Conservation (phyloP, 768 basidiomycete genomes). For the Rhodotorula taiwanensis region DNA sequence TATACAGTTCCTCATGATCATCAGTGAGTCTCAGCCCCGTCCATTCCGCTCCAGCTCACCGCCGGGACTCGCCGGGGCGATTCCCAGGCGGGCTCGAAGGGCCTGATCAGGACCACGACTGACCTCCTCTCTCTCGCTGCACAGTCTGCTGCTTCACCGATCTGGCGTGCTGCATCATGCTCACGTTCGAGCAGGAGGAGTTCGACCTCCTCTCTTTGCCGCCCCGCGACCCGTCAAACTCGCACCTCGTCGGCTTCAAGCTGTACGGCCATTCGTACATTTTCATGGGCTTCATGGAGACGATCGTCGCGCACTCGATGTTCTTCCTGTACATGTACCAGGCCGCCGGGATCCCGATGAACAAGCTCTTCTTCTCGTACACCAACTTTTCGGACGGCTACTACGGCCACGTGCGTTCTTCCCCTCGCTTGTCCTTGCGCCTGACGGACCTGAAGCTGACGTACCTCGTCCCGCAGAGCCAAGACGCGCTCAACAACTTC, state of each 20-base stretch:
- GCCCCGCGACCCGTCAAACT: conserved; percentile 55
- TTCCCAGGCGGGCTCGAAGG: too few relatives aligned
- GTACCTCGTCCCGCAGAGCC: too few relatives aligned
- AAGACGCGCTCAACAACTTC: conserved; percentile 40
- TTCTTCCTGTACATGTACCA: conserved; percentile 15
- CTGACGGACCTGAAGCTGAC: too few relatives aligned
- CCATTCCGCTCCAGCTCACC: too few relatives aligned
- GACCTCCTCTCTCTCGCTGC: too few relatives aligned
- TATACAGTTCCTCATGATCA: conserved; percentile 51
- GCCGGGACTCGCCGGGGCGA: too few relatives aligned
- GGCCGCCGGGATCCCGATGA: conserved; percentile 50
- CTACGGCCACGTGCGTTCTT: conserved; percentile 47
- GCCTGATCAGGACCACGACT: too few relatives aligned
- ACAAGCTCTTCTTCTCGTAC: conserved; percentile 50
- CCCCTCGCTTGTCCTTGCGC: too few relatives aligned
- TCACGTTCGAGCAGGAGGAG: conserved; percentile 60
- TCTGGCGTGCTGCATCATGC: conserved; percentile 53
- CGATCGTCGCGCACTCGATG: conserved; percentile 50
- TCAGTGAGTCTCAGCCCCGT: too few relatives aligned
- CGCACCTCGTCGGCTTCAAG: conserved; percentile 54
- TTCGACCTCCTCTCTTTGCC: conserved; percentile 54
- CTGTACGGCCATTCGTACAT: conserved; percentile 56
- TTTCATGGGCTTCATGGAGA: conserved; percentile 53
- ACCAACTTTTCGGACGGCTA: too few relatives aligned
- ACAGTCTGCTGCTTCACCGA: conserved; percentile 61